Conservation (phyloP, 1,139 yeast genomes). For the Citeromyces siamensis region DNA sequence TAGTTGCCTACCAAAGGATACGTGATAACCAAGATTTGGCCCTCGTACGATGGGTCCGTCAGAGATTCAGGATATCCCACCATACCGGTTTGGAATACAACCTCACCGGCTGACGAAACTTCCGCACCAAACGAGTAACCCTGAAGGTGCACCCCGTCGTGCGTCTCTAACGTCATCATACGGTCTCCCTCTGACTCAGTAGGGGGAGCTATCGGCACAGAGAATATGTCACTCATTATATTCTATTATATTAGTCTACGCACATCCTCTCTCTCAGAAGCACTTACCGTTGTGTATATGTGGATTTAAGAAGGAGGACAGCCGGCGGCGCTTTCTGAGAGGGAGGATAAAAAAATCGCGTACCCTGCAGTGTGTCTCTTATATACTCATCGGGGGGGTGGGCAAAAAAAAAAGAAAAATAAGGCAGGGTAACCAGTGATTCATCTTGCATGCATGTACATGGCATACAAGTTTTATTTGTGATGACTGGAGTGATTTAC, state of each 20-base stretch:
- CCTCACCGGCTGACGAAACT: conserved; percentile 85
- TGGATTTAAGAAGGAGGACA: too few relatives aligned
- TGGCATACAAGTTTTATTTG: too few relatives aligned
- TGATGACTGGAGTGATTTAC: too few relatives aligned
- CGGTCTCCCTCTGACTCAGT: conserved; percentile 72
- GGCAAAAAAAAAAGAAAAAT: not conserved
- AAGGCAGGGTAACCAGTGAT: conserved; percentile 1
- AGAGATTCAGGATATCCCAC: conserved; percentile 98
- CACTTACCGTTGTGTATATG: conserved; percentile 2
- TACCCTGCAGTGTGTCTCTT: not conserved
- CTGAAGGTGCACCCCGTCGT: conserved; percentile 80
- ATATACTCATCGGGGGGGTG: not conserved
- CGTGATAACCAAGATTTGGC: conserved; percentile 94
- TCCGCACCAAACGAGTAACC: conserved; percentile 99
- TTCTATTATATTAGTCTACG: too few relatives aligned
- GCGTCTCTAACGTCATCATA: conserved; percentile 82
- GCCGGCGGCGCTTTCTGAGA: conserved; percentile 3
- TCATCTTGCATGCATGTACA: conserved; percentile 2
- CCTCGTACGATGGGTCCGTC: conserved; percentile 97
- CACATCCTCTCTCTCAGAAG: conserved; percentile 2
- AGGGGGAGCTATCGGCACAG: conserved; percentile 82
- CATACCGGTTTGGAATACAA: conserved; percentile 99
- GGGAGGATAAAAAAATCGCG: conserved; percentile 2
- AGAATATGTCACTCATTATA: conserved; percentile 21
- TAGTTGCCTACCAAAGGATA: conserved; percentile 97